A percentile compares a stretch with the other conserved stretches of the same genome.
phyloP scores from a whole-genome alignment of 352 stramenopile genomes.

The Phytophthora uliginosa region DNA sequence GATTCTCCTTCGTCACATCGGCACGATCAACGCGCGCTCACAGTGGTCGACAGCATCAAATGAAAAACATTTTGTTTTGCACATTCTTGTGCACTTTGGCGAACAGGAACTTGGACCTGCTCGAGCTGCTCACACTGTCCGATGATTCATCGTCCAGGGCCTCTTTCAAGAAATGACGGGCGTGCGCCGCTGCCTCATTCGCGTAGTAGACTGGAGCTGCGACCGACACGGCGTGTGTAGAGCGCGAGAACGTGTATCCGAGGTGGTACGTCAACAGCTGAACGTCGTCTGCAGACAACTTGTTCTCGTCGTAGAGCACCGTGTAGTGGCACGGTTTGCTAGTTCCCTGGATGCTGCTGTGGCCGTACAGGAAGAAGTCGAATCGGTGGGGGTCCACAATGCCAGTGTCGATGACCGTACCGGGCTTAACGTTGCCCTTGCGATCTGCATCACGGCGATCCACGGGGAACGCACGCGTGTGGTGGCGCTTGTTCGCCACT shows the following conservation, averaged over 20 bases:
- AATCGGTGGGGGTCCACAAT: background rate
- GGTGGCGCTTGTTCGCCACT: slow-evolving; percentile 88
- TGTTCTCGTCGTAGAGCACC: slow-evolving; percentile 79
- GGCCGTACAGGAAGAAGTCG: slow-evolving; percentile 81
- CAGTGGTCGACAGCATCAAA: slow-evolving; percentile 15
- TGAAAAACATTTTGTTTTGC: slow-evolving; percentile 57
- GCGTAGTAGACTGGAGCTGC: slow-evolving; percentile 85
- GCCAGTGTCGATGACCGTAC: background rate
- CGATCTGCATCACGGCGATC: slow-evolving; percentile 46
- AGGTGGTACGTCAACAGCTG: slow-evolving; percentile 70
- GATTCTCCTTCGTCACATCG: no score
- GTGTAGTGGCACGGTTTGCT: slow-evolving; percentile 82
- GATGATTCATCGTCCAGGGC: slow-evolving; percentile 38
- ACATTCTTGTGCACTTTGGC: slow-evolving; percentile 54
- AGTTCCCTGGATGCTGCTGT: slow-evolving; percentile 77
- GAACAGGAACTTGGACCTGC: slow-evolving; percentile 53
- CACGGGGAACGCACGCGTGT: slow-evolving; percentile 72
- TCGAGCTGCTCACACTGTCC: slow-evolving; percentile 50
- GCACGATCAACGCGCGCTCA: no score
- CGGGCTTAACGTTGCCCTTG: slow-evolving; percentile 21
- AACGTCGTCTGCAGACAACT: slow-evolving; percentile 59
- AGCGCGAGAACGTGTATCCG: slow-evolving; percentile 83
- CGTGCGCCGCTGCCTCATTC: slow-evolving; percentile 80
- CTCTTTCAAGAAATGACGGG: slow-evolving; percentile 77
- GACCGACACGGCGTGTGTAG: slow-evolving; percentile 80